phyloP scores from a whole-genome alignment of 305 asterid genomes.

The Andrographis paniculata region DNA sequence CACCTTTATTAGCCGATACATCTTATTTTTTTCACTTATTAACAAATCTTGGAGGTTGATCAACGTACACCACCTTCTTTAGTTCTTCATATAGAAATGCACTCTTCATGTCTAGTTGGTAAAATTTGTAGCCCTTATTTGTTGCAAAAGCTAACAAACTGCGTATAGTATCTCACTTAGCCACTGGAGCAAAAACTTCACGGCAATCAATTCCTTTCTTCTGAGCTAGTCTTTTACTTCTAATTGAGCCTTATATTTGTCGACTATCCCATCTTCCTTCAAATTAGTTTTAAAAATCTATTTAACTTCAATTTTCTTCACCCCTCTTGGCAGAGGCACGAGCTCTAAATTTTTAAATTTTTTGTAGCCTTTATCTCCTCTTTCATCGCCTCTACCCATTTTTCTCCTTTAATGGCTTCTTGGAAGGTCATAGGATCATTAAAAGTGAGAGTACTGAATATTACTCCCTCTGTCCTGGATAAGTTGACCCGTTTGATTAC shows the following conservation, averaged over 20 bases:
- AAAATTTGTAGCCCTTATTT: neutral
- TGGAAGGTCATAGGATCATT: neutral
- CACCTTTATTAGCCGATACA: conserved; percentile 2
- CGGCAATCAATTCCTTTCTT: neutral
- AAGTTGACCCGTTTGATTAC: no score
- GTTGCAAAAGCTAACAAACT: neutral
- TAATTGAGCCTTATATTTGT: conserved; percentile 9
- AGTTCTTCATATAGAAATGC: neutral
- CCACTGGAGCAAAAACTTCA: conserved; percentile 9
- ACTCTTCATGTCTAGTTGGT: neutral
- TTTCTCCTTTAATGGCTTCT: neutral
- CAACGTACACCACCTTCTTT: neutral
- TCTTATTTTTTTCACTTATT: no score
- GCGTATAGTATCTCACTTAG: neutral
- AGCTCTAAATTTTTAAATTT: neutral
- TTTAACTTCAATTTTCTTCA: neutral
- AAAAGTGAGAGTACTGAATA: no score
- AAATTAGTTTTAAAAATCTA: conserved; percentile 5
- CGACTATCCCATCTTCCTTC: conserved; percentile 2
- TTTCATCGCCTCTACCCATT: neutral
- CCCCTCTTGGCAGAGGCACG: neutral
- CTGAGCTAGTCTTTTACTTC: conserved; percentile 6
- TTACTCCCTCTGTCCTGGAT: no score
- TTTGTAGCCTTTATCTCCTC: neutral
- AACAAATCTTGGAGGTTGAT: neutral